These are phyloP conservation scores for Ramalina intermedia DNA, from an alignment of 495 filamentous ascomycete species.

Conservation along the genomic window DNA sequence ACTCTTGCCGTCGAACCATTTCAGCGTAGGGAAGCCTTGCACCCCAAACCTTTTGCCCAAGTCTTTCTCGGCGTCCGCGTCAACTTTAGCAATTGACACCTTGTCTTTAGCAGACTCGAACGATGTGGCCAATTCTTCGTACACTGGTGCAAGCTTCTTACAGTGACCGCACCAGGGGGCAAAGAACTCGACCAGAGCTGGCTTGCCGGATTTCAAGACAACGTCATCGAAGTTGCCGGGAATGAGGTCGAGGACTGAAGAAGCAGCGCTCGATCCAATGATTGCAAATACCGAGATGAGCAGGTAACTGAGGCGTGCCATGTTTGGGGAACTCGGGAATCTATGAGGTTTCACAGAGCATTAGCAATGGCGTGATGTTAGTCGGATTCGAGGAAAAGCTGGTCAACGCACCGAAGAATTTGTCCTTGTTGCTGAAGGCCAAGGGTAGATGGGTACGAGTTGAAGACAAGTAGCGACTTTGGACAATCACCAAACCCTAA, in stretches of 20 bases:
- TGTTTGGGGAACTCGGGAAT: conserved; percentile 6
- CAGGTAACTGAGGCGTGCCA: conserved; percentile 34
- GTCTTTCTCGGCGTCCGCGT: conserved; percentile 75
- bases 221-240: conserved; percentile 81
- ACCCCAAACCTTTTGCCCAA: conserved; percentile 77
- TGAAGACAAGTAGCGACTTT: no score
- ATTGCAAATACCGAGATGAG: conserved; percentile 29
- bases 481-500: no score
- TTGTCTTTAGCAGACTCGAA: conserved; percentile 66
- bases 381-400: no score
- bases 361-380: no score
- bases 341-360: no score
- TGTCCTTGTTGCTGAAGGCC: no score
- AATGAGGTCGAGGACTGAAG: conserved; percentile 66
- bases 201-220: conserved; percentile 83
- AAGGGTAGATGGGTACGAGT: no score
- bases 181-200: conserved; percentile 96
- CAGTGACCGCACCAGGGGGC: conserved; percentile 99
- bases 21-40: conserved; percentile 90
- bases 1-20: conserved; percentile 97
- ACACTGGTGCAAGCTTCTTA: conserved; percentile 89
- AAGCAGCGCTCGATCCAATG: conserved; percentile 29
- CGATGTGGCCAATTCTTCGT: conserved; percentile 73
- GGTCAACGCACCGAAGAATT: no score
- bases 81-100: conserved; percentile 85